Evolutionary conservation across 306 rosid genomes (phyloP), one percentile per base, ranked within the genome.

Genomic region (Glycine tomentella): DNA sequence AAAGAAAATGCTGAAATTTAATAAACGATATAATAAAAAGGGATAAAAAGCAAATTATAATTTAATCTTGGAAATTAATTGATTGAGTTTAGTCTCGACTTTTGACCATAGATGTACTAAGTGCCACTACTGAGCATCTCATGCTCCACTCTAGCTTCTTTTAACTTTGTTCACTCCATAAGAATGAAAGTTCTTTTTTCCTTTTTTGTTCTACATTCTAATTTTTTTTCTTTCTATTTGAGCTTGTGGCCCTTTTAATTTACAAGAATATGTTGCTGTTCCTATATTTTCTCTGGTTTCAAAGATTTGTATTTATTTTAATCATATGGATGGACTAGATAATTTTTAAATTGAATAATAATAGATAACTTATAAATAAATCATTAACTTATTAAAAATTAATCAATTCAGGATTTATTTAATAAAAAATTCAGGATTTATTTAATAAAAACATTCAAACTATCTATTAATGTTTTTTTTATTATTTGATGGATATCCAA

Each of bases 91-190:
- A 81, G 79, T 59, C 61, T 52, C 73, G 82, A 84, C 82, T 88
- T 73, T 83, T 69, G 90, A 82, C 87, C 76, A 36, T 62, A 36
- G 49, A 78, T 36, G 15, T 52, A 33, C 75, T 69, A 69, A 79
- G 58, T 74, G 87, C 78, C 94, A 86, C 85, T 80, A 56, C 78
- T 75, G 11, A 64, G 91, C 80, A 90, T 90, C 90, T 79, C 76
- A 86, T 88, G 79, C 90, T 84, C 72, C 72, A 78, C 45, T 78
- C 50, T 77, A 3, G 31, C 62, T 25, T 25, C 31, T 25, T 25
- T 25, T 25, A 25, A 6, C 10, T 65, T 81, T 80, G 69, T 75
- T 80, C 83, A 76, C n/a, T 82, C 58, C 66, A 62, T 42, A 44
- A 67, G 11, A 56, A 45, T 53, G 73, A 69, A 75, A 44, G 25